A percentile compares a stretch with the other conserved stretches of the same genome.
Conservation (phyloP, 768 basidiomycete species). For the Suillus subluteus region DNA sequence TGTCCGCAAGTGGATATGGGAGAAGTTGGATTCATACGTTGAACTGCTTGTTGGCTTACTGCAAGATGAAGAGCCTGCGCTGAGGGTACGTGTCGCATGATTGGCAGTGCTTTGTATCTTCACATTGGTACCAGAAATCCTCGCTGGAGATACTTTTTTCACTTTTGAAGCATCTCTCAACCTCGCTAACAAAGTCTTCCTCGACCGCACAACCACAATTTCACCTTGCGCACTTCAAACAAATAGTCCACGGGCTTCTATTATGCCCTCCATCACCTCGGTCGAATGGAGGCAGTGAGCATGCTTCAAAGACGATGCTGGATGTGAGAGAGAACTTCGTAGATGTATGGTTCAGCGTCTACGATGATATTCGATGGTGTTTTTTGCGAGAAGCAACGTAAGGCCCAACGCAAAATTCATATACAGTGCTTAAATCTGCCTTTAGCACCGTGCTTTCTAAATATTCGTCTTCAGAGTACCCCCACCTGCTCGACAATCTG, state of each 20-base stretch:
- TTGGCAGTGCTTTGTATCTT: conserved; percentile 4
- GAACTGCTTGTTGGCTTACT: conserved; percentile 70
- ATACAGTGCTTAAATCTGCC: conserved; percentile 8
- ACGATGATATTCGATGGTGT: conserved; percentile 89
- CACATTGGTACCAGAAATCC: conserved; percentile 51
- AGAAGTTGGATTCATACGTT: conserved; percentile 70
- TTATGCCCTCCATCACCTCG: conserved; percentile 58
- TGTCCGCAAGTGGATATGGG: conserved; percentile 82
- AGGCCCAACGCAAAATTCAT: conserved; percentile 19
- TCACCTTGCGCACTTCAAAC: conserved; percentile 68
- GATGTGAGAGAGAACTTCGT: conserved; percentile 70
- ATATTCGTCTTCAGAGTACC: conserved; percentile 34
- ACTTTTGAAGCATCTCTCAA: conserved; percentile 77
- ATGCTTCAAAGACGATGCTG: conserved; percentile 47
- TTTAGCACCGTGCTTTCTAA: conserved; percentile 30
- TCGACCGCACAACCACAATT: conserved; percentile 60
- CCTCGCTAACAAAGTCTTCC: conserved; percentile 51
- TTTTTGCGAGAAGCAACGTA: conserved; percentile 82
- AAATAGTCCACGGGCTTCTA: conserved; percentile 61
- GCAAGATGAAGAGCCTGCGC: conserved; percentile 72
- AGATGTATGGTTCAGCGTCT: conserved; percentile 72
- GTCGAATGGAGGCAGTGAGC: conserved; percentile 19
- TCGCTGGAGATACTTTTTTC: conserved; percentile 78
- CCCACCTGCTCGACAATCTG: conserved; percentile 51
- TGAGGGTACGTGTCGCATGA: conserved; percentile 59